Conservation (phyloP, 2,329 filamentous ascomycete species). For the Tolypocladium tropicale region DNA sequence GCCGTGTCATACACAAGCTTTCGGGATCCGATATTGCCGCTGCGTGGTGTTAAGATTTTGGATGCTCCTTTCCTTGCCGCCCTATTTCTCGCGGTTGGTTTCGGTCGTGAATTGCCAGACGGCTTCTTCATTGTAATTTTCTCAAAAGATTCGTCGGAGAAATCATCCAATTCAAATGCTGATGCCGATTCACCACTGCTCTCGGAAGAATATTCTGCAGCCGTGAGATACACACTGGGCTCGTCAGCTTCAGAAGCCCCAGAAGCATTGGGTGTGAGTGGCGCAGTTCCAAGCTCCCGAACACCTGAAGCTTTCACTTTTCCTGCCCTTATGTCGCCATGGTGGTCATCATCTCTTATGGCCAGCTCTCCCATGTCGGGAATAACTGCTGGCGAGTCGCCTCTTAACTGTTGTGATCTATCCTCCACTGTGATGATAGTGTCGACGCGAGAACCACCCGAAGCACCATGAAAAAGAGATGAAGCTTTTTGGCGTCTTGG, state of each 20-base stretch:
- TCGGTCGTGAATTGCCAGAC: background rate
- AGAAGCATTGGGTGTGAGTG: background rate
- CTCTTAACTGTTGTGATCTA: background rate
- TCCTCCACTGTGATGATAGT: background rate
- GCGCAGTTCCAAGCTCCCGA: background rate
- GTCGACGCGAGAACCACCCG: background rate
- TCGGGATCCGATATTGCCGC: background rate
- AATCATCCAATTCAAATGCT: slow-evolving; percentile 8
- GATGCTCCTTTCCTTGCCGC: background rate
- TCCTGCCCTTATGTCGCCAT: background rate
- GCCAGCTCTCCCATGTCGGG: background rate
- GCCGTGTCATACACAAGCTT: background rate
- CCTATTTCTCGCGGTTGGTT: background rate
- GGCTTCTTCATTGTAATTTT: background rate
- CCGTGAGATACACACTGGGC: slow-evolving; percentile 13
- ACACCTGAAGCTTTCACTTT: too few species aligned
- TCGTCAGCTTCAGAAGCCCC: slow-evolving; percentile 8
- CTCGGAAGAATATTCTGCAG: slow-evolving; percentile 10
- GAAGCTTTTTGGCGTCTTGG: background rate
- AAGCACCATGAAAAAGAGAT: background rate
- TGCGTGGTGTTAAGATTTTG: background rate
- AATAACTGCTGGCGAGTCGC: background rate
- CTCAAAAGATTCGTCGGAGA: background rate
- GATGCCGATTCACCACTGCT: slow-evolving; percentile 5
- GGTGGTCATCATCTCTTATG: background rate